phyloP scores from a whole-genome alignment of 768 basidiomycete species.

The Hemileccinum rubropunctum region DNA sequence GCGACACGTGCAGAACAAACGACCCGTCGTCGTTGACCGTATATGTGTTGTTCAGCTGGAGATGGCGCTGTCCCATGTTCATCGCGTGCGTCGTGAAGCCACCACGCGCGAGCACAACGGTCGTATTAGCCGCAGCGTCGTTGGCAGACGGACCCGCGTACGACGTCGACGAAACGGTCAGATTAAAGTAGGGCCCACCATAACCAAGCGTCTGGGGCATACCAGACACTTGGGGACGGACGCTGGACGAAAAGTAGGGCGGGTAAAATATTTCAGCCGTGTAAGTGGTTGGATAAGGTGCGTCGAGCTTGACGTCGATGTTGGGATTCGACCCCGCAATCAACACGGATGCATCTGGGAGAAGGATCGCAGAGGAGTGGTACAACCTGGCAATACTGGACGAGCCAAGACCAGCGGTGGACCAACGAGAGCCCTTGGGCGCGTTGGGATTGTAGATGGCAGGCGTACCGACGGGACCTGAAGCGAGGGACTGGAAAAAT shows the following conservation, averaged over 20 bases:
- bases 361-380: constrained; percentile 87
- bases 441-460: constrained; percentile 80
- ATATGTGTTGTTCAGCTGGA: constrained; percentile 86
- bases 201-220: constrained; percentile 77
- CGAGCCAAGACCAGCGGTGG: constrained; percentile 56
- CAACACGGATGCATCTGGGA: constrained; percentile 83
- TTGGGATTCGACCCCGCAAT: constrained; percentile 95
- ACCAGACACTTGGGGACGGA: constrained; percentile 67
- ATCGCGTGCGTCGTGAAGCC: constrained; percentile 86
- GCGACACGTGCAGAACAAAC: constrained; percentile 75
- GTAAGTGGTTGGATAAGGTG: constrained; percentile 73
- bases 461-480: constrained; percentile 77
- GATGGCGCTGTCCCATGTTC: constrained; percentile 82
- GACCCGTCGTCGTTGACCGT: constrained; percentile 76
- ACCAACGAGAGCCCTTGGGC: constrained; percentile 71
- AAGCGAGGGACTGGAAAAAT: constrained; percentile 68
- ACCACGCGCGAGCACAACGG: constrained; percentile 75
- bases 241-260: constrained; percentile 69
- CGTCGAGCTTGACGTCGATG: constrained; percentile 67
- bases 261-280: constrained; percentile 90
- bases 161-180: constrained; percentile 62
- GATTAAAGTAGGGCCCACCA: constrained; percentile 78
- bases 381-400: constrained; percentile 79
- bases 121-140: constrained; percentile 68
- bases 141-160: constrained; percentile 60